Evolutionary conservation across 768 basidiomycete genomes (phyloP).

Genomic region (Suillus subluteus): DNA sequence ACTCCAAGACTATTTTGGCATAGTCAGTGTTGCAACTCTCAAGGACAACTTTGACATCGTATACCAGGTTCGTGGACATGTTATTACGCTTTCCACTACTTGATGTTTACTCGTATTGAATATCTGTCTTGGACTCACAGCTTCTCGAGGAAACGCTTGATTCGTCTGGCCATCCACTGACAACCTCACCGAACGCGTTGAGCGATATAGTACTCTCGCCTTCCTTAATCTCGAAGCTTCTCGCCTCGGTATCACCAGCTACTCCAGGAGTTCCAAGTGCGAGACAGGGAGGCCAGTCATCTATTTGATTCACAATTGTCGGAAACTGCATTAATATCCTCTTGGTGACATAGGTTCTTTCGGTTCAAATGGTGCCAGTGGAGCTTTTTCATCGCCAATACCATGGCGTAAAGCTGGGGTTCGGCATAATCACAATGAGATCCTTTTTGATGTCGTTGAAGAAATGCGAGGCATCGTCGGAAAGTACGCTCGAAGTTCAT

Average conservation of each 20-base stretch:
- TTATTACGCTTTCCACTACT: neutral
- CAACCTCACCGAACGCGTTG: slow-evolving; percentile 86
- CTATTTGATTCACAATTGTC: neutral
- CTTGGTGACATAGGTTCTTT: slow-evolving; percentile 23
- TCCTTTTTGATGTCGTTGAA: slow-evolving; percentile 91
- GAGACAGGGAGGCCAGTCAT: slow-evolving; percentile 31
- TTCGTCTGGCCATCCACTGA: slow-evolving; percentile 88
- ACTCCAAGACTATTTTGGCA: slow-evolving; percentile 84
- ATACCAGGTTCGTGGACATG: slow-evolving; percentile 68
- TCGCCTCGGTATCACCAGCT: slow-evolving; percentile 41
- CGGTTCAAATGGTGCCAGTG: slow-evolving; percentile 44
- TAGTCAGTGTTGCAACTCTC: slow-evolving; percentile 76
- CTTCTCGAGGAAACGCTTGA: slow-evolving; percentile 96
- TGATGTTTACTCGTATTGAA: neutral
- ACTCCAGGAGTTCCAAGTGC: slow-evolving; percentile 26
- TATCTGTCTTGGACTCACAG: slow-evolving; percentile 39
- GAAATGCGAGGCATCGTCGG: slow-evolving; percentile 59
- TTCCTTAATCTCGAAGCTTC: slow-evolving; percentile 76
- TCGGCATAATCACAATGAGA: slow-evolving; percentile 85
- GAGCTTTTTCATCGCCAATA: slow-evolving; percentile 83
- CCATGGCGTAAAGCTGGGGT: slow-evolving; percentile 91
- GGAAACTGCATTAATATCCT: neutral
- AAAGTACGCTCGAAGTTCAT: slow-evolving; percentile 24
- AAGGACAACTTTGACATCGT: slow-evolving; percentile 95
- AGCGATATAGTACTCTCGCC: slow-evolving; percentile 94